Conservation (phyloP, 2,329 filamentous ascomycete species). For the Cordyceps javanica region DNA sequence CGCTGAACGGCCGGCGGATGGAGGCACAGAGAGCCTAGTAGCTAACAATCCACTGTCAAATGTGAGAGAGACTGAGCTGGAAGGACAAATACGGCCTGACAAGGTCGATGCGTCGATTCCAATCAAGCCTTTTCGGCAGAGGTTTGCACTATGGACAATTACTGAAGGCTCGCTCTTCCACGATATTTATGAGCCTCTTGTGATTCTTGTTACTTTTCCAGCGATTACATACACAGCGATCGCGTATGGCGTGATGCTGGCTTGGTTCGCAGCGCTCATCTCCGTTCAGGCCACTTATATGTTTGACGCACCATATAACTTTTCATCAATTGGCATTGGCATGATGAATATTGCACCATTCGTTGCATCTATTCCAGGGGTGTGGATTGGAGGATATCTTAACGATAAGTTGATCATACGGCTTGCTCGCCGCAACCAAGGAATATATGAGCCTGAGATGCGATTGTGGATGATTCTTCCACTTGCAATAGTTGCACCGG, state of each 20-base stretch:
- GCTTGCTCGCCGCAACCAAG: constrained; percentile 30
- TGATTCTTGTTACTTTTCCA: constrained; percentile 19
- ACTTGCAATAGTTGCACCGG: constrained; percentile 23
- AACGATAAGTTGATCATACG: constrained; percentile 32
- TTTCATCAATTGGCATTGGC: constrained; percentile 20
- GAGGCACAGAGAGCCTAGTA: background rate
- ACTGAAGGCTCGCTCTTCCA: constrained; percentile 13
- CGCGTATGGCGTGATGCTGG: constrained; percentile 32
- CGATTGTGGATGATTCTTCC: constrained; percentile 26
- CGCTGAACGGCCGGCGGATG: background rate
- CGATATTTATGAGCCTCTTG: constrained; percentile 14
- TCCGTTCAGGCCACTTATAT: constrained; percentile 18
- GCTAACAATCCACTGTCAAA: background rate
- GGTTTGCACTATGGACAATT: constrained; percentile 19
- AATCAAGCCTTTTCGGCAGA: constrained; percentile 16
- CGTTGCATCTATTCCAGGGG: constrained; percentile 31
- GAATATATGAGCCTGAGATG: constrained; percentile 38
- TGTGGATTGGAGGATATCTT: constrained; percentile 29
- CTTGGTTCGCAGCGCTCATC: constrained; percentile 27
- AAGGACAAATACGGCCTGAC: constrained; percentile 26
- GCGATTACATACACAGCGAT: constrained; percentile 33
- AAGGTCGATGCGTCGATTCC: constrained; percentile 17
- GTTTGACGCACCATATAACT: constrained; percentile 26
- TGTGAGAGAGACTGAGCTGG: constrained; percentile 4
- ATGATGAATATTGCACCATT: constrained; percentile 25